A percentile compares a stretch with the other conserved stretches of the same genome.
These are phyloP conservation scores for Daldinia eschscholtzii DNA, from an alignment of 2,329 filamentous ascomycete species.

Conservation along the genomic window DNA sequence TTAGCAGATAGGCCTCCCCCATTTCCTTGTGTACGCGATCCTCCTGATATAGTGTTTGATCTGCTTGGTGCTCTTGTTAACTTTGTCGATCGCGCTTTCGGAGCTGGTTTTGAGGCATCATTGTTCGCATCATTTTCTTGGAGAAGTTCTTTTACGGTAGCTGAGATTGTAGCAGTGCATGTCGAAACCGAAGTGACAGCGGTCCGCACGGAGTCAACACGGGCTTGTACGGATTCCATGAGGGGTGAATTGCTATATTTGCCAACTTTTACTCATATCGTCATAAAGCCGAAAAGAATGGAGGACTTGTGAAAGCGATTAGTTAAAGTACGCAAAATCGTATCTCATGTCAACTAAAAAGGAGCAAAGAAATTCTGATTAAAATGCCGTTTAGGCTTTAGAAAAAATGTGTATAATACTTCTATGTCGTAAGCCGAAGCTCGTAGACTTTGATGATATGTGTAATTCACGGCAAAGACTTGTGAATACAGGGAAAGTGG, in stretches of 20 bases:
- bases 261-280: slow-evolving; percentile 50
- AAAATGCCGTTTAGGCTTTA: slow-evolving; percentile 16
- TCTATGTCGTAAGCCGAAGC: slow-evolving; percentile 12
- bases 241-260: slow-evolving; percentile 39
- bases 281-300: slow-evolving; percentile 36
- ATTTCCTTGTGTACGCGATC: slow-evolving; percentile 50
- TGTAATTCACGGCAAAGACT: slow-evolving; percentile 7
- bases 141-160: slow-evolving; percentile 62
- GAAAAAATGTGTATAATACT: slow-evolving; percentile 35
- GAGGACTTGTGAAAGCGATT: slow-evolving; percentile 8
- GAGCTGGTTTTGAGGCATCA: slow-evolving; percentile 49
- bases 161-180: slow-evolving; percentile 65
- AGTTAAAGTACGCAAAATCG: slow-evolving; percentile 36
- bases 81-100: slow-evolving; percentile 52
- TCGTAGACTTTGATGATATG: slow-evolving; percentile 28
- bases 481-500: slow-evolving; percentile 10
- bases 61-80: slow-evolving; percentile 45
- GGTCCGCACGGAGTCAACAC: slow-evolving; percentile 65
- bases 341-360: slow-evolving; percentile 12
- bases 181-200: slow-evolving; percentile 66
- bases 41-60: slow-evolving; percentile 43
- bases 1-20: slow-evolving; percentile 63
- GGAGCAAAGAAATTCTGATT: slow-evolving; percentile 34
- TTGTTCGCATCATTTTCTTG: slow-evolving; percentile 48
- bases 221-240: slow-evolving; percentile 61